These are phyloP conservation scores for Tulasnella sp. DNA, from an alignment of 768 basidiomycete species.

Conservation along the genomic window DNA sequence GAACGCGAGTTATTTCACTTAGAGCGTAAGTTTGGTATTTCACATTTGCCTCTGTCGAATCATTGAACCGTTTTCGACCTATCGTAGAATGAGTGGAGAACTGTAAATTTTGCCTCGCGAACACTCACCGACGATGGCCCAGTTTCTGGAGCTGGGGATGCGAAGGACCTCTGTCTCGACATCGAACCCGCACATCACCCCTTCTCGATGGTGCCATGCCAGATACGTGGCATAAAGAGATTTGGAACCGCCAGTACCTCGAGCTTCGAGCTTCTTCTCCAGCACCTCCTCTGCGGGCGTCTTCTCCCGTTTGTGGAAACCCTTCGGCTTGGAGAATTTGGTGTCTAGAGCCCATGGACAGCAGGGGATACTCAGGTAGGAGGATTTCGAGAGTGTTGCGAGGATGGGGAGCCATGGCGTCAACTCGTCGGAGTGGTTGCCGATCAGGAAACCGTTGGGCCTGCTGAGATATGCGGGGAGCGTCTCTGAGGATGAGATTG, in stretches of 20 bases:
- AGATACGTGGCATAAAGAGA: not conserved
- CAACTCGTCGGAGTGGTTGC: conserved; percentile 93
- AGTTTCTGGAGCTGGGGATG: conserved; percentile 89
- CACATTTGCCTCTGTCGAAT: conserved; percentile 24
- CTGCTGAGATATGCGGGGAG: conserved; percentile 28
- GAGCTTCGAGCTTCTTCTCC: conserved; percentile 39
- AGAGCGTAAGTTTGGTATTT: conserved; percentile 34
- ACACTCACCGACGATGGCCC: conserved; percentile 74
- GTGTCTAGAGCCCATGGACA: conserved; percentile 77
- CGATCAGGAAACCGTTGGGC: conserved; percentile 57
- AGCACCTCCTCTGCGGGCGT: conserved; percentile 31
- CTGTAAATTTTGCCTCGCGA: not conserved
- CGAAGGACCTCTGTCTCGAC: conserved; percentile 77
- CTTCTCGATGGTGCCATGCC: conserved; percentile 25
- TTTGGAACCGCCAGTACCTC: conserved; percentile 29
- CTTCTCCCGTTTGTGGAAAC: conserved; percentile 27
- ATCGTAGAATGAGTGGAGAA: not conserved
- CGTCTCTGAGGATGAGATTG: conserved; percentile 19
- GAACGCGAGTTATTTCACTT: conserved; percentile 45
- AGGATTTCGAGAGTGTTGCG: conserved; percentile 46
- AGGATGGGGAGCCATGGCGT: conserved; percentile 91
- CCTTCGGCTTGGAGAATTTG: conserved; percentile 32
- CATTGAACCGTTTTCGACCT: conserved; percentile 28
- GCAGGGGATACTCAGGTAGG: conserved; percentile 63
- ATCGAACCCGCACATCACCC: conserved; percentile 63